These are phyloP conservation scores for Fusarium pseudonygamai DNA, from an alignment of 2,329 filamentous ascomycete genomes.

Conservation along the genomic window DNA sequence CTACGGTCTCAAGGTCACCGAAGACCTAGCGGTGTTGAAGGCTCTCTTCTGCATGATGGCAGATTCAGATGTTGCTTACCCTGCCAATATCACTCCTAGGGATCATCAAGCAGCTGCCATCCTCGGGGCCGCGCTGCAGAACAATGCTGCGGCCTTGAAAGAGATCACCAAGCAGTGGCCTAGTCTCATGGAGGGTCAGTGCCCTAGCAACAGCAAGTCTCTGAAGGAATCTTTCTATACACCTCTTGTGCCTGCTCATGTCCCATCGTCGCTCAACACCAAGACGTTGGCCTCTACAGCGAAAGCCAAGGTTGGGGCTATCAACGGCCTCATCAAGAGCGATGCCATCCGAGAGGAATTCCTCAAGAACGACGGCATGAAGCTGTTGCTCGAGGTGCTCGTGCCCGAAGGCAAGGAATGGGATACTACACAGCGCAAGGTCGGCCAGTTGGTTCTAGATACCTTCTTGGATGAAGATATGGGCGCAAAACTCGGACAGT, in stretches of 20 bases:
- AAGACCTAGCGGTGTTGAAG: conserved; percentile 62
- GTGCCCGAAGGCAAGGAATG: conserved; percentile 58
- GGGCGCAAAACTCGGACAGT: conserved; percentile 66
- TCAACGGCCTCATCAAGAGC: conserved; percentile 67
- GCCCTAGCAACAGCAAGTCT: conserved; percentile 43
- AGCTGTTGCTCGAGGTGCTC: conserved; percentile 63
- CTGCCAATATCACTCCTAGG: conserved; percentile 46
- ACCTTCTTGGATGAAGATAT: conserved; percentile 74
- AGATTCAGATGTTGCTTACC: conserved; percentile 38
- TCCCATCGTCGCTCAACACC: conserved; percentile 33
- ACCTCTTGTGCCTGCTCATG: conserved; percentile 49
- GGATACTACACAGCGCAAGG: conserved; percentile 61
- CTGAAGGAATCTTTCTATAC: conserved; percentile 55
- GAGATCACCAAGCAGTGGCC: conserved; percentile 62
- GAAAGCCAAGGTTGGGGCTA: conserved; percentile 58
- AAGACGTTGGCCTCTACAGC: conserved; percentile 41
- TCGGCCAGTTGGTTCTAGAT: conserved; percentile 68
- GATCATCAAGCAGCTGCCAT: conserved; percentile 66
- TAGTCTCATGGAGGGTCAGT: conserved; percentile 51
- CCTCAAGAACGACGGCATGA: conserved; percentile 63
- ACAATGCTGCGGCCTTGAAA: conserved; percentile 69
- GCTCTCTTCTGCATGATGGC: conserved; percentile 67
- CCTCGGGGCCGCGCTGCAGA: conserved; percentile 67
- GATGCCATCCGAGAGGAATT: conserved; percentile 64
- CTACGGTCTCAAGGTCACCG: conserved; percentile 71